These are phyloP conservation scores for Cyamopsis tetragonoloba DNA, from an alignment of 306 rosid species.

Conservation along the genomic window DNA sequence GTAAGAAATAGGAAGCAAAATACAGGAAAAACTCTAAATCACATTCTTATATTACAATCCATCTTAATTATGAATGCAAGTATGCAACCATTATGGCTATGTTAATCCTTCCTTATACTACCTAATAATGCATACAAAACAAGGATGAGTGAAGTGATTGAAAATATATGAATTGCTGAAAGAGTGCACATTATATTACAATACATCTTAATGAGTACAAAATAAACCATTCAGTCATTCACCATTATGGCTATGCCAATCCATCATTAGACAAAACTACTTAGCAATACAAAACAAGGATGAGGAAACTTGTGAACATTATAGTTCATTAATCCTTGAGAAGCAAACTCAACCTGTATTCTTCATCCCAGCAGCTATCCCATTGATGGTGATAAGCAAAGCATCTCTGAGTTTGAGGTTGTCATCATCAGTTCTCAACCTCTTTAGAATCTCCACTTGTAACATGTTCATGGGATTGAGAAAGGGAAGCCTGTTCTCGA, in stretches of 20 bases:
- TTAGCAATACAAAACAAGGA: neutral
- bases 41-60: neutral
- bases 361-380: conserved; percentile 97
- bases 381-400: conserved; percentile 86
- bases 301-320: neutral
- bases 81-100: neutral
- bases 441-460: conserved; percentile 89
- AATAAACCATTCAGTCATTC: neutral
- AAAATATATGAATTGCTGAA: no score
- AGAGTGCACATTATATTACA: neutral
- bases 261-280: neutral
- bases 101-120: neutral
- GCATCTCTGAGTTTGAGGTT: conserved; percentile 79
- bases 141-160: no score
- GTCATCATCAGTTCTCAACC: conserved; percentile 71
- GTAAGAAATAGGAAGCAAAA: neutral
- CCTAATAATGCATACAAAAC: conserved; percentile 9
- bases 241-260: neutral
- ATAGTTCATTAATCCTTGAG: conserved; percentile 26
- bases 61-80: no score
- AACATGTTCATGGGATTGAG: conserved; percentile 90
- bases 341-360: conserved; percentile 66
- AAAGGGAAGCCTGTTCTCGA: conserved; percentile 84
- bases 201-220: neutral
- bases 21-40: neutral